phyloP scores from a whole-genome alignment of 768 basidiomycete genomes.

The Aureoboletus auriporus region DNA sequence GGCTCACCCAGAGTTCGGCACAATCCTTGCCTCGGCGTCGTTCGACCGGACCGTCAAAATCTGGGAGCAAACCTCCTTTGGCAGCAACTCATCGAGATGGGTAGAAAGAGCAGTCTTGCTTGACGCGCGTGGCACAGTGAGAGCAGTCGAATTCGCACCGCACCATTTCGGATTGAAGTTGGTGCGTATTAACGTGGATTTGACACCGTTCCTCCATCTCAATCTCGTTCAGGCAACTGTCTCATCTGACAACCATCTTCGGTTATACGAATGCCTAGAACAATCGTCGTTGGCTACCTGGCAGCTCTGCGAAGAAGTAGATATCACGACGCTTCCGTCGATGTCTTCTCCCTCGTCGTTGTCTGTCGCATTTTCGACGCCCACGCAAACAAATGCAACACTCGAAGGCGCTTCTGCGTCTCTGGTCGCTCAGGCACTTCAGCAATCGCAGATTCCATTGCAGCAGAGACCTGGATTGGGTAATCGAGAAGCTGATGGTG shows the following conservation, averaged over 20 bases:
- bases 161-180: constrained; percentile 85
- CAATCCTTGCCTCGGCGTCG: constrained; percentile 79
- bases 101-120: constrained; percentile 67
- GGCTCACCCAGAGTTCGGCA: constrained; percentile 92
- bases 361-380: constrained; percentile 63
- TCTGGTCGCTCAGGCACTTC: constrained; percentile 61
- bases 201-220: neutral
- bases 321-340: constrained; percentile 54
- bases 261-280: constrained; percentile 89
- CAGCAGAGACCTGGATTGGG: constrained; percentile 44
- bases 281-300: constrained; percentile 67
- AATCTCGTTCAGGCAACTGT: constrained; percentile 65
- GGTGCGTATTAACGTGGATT: constrained; percentile 39
- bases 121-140: constrained; percentile 84
- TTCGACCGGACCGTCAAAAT: constrained; percentile 92
- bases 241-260: constrained; percentile 80
- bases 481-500: constrained; percentile 81
- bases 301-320: constrained; percentile 75
- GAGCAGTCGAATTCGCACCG: constrained; percentile 84
- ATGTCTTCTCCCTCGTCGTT: constrained; percentile 40
- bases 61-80: constrained; percentile 66
- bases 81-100: constrained; percentile 52
- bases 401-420: constrained; percentile 55
- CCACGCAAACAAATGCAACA: constrained; percentile 57
- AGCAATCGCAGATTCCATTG: constrained; percentile 41